phyloP scores from a whole-genome alignment of 495 filamentous ascomycete genomes.

The Jackrogersella minutella region DNA sequence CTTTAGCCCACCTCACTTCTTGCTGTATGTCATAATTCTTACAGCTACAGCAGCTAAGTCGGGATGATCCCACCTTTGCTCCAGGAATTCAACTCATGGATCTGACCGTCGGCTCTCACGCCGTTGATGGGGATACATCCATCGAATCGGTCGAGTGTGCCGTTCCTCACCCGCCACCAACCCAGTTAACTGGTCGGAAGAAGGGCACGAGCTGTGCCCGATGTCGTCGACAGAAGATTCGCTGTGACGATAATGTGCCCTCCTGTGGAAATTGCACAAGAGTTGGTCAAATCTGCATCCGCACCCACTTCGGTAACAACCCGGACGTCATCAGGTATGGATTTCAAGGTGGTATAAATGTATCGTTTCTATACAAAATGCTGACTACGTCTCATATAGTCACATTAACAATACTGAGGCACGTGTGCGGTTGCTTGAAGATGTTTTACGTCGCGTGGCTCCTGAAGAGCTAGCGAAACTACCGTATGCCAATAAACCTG shows the following conservation, averaged over 20 bases:
- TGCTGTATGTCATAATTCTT: not conserved
- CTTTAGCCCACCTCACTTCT: conserved; percentile 1
- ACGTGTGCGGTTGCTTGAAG: conserved; percentile 7
- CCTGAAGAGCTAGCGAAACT: conserved; percentile 11
- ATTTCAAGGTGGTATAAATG: not conserved
- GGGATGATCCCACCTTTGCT: no score
- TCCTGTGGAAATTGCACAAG: conserved; percentile 22
- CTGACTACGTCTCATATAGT: not conserved
- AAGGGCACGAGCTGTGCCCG: conserved; percentile 15
- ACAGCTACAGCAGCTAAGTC: no score
- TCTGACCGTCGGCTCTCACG: conserved; percentile 1
- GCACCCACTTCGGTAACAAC: conserved; percentile 10
- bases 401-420: conserved; percentile 11
- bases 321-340: conserved; percentile 15
- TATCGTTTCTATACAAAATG: not conserved
- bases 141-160: not conserved
- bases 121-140: conserved; percentile 2
- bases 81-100: conserved; percentile 6
- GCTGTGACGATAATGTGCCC: conserved; percentile 17
- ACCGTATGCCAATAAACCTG: not conserved
- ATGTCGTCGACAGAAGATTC: conserved; percentile 24
- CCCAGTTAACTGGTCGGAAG: conserved; percentile 5
- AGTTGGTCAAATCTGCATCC: conserved; percentile 20
- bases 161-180: not conserved
- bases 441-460: conserved; percentile 8